Evolutionary conservation across 2,329 filamentous ascomycete species (phyloP).

Genomic region (Ophiostoma tasmaniense): DNA sequence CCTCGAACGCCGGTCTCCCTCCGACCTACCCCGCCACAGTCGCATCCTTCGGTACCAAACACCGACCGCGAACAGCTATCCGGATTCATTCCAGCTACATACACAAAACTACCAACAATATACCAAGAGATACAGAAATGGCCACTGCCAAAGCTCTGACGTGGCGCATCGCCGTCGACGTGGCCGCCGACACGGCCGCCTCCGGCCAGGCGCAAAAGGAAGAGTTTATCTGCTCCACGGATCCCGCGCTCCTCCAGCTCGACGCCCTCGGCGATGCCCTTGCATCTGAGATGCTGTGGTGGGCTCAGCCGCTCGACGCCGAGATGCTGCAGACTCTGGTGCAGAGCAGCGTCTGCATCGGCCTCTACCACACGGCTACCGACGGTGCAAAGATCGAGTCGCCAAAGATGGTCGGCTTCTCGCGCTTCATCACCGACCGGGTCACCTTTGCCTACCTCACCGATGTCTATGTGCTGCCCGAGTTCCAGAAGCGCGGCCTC

Average conservation of each 20-base stretch:
- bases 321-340: conserved; percentile 41
- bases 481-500: conserved; percentile 53
- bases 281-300: conserved; percentile 39
- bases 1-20: conserved; percentile 1
- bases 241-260: conserved; percentile 46
- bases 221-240: conserved; percentile 53
- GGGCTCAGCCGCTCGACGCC: conserved; percentile 44
- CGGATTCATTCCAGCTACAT: neutral
- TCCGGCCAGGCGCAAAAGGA: conserved; percentile 23
- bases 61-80: conserved; percentile 1
- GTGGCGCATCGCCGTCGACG: conserved; percentile 12
- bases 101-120: neutral
- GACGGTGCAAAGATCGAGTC: conserved; percentile 9
- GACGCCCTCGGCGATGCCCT: conserved; percentile 48
- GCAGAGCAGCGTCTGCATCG: conserved; percentile 51
- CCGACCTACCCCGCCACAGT: conserved; percentile 3
- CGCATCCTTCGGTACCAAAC: conserved; percentile 6
- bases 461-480: conserved; percentile 56
- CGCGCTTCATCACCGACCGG: conserved; percentile 60
- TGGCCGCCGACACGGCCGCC: neutral
- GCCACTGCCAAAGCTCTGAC: conserved; percentile 3
- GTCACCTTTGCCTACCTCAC: conserved; percentile 61
- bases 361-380: conserved; percentile 38
- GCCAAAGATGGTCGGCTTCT: conserved; percentile 42
- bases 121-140: neutral